These are phyloP conservation scores for Triangularia setosa DNA, from an alignment of 2,329 filamentous ascomycete genomes.

Conservation along the genomic window DNA sequence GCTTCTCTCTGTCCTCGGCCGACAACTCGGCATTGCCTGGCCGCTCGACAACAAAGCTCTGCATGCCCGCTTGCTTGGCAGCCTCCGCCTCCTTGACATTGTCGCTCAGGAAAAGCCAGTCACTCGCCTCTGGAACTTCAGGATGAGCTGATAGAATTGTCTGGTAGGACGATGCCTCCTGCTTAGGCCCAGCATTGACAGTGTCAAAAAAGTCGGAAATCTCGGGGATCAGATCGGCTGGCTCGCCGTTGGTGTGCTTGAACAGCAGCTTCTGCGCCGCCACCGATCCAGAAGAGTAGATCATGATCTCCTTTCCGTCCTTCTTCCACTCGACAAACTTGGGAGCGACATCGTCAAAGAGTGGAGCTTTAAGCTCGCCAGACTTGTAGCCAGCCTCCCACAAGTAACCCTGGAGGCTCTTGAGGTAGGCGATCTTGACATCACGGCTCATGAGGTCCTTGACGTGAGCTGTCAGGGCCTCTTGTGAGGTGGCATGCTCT, in stretches of 20 bases:
- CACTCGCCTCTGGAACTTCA: constrained; percentile 38
- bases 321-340: constrained; percentile 57
- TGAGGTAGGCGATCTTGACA: constrained; percentile 72
- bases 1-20: constrained; percentile 32
- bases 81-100: constrained; percentile 67
- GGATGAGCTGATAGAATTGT: constrained; percentile 54
- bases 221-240: constrained; percentile 55
- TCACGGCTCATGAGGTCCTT: constrained; percentile 67
- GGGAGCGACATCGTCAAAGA: constrained; percentile 71
- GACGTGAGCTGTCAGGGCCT: constrained; percentile 62
- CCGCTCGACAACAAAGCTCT: constrained; percentile 57
- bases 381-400: constrained; percentile 71
- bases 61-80: constrained; percentile 60
- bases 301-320: constrained; percentile 58
- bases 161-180: constrained; percentile 61
- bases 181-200: constrained; percentile 73
- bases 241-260: constrained; percentile 56
- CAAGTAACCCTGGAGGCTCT: constrained; percentile 74
- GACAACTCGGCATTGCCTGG: constrained; percentile 67
- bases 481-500: constrained; percentile 55
- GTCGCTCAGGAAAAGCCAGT: constrained; percentile 78
- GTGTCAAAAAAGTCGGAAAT: constrained; percentile 74
- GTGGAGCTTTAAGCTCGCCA: constrained; percentile 65
- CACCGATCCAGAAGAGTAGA: constrained; percentile 80
- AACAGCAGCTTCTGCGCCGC: constrained; percentile 79